Evolutionary conservation across 2,329 filamentous ascomycete species (phyloP).

Genomic region (Exophiala lecanii-corni): DNA sequence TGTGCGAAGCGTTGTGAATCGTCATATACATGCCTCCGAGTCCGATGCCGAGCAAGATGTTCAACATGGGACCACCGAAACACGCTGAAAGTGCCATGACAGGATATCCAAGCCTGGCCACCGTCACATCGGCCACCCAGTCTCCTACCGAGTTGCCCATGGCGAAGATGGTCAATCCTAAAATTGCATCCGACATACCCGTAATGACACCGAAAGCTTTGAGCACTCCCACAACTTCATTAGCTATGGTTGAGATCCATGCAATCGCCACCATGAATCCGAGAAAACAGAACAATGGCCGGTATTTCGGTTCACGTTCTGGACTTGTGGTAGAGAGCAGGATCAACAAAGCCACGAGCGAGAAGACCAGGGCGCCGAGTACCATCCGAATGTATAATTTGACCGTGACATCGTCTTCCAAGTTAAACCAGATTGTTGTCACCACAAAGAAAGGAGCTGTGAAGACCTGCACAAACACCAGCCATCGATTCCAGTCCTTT

Average conservation of each 20-base stretch:
- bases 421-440: slow-evolving; percentile 59
- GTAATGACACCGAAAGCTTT: slow-evolving; percentile 90
- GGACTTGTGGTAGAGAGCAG: slow-evolving; percentile 67
- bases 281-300: slow-evolving; percentile 75
- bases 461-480: slow-evolving; percentile 78
- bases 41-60: slow-evolving; percentile 93
- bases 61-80: slow-evolving; percentile 97
- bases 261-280: slow-evolving; percentile 89
- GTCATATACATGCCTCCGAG: slow-evolving; percentile 86
- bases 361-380: slow-evolving; percentile 63
- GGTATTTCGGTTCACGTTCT: slow-evolving; percentile 64
- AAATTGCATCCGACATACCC: slow-evolving; percentile 80
- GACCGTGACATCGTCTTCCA: slow-evolving; percentile 44
- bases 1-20: slow-evolving; percentile 61
- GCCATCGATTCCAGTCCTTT: slow-evolving; percentile 83
- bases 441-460: slow-evolving; percentile 80
- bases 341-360: slow-evolving; percentile 60
- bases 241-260: slow-evolving; percentile 94
- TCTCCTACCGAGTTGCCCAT: slow-evolving; percentile 94
- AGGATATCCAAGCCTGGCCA: slow-evolving; percentile 86
- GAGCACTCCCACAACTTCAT: slow-evolving; percentile 89
- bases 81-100: slow-evolving; percentile 95
- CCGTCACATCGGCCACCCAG: slow-evolving; percentile 88
- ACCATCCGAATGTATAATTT: slow-evolving; percentile 53
- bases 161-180: slow-evolving; percentile 92